These are phyloP conservation scores for Aspergillus panamensis DNA, from an alignment of 495 filamentous ascomycete genomes.

Conservation along the genomic window DNA sequence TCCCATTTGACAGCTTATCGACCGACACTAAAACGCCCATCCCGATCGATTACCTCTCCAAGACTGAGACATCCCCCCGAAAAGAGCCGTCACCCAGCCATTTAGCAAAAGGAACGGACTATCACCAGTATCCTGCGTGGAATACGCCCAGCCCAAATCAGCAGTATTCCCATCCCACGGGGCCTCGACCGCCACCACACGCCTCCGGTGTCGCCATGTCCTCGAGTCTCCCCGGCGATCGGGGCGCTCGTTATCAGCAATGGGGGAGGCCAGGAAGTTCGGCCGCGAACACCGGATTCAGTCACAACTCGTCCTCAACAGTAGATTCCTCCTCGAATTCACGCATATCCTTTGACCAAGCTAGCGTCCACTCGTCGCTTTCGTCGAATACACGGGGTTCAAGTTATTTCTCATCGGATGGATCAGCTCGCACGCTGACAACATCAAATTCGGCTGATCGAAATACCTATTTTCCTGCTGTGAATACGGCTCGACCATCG, in stretches of 20 bases:
- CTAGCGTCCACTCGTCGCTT: slow-evolving; percentile 59
- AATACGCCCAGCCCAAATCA: slow-evolving; percentile 48
- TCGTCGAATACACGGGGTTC: slow-evolving; percentile 59
- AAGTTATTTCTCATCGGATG: slow-evolving; percentile 58
- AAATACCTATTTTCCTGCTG: slow-evolving; percentile 27
- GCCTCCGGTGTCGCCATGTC: slow-evolving; percentile 62
- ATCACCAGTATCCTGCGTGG: slow-evolving; percentile 84
- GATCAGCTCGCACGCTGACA: slow-evolving; percentile 59
- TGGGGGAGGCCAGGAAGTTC: slow-evolving; percentile 60
- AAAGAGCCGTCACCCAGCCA: slow-evolving; percentile 77
- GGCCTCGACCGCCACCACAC: slow-evolving; percentile 68
- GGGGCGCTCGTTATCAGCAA: slow-evolving; percentile 66
- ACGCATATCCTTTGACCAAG: slow-evolving; percentile 65
- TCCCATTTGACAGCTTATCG: slow-evolving; percentile 78
- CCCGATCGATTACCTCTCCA: slow-evolving; percentile 70
- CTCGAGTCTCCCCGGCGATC: slow-evolving; percentile 59
- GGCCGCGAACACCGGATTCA: slow-evolving; percentile 50
- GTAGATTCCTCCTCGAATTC: slow-evolving; percentile 67
- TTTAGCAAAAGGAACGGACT: slow-evolving; percentile 76
- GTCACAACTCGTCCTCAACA: slow-evolving; percentile 66
- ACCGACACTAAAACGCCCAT: slow-evolving; percentile 67
- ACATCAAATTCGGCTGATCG: slow-evolving; percentile 44
- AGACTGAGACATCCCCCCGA: slow-evolving; percentile 61
- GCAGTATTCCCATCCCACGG: slow-evolving; percentile 56
- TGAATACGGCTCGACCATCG: slow-evolving; percentile 30